Base-by-base conservation (phyloP, 805 yeast species). In the Saturnispora gosingensis region DNA sequence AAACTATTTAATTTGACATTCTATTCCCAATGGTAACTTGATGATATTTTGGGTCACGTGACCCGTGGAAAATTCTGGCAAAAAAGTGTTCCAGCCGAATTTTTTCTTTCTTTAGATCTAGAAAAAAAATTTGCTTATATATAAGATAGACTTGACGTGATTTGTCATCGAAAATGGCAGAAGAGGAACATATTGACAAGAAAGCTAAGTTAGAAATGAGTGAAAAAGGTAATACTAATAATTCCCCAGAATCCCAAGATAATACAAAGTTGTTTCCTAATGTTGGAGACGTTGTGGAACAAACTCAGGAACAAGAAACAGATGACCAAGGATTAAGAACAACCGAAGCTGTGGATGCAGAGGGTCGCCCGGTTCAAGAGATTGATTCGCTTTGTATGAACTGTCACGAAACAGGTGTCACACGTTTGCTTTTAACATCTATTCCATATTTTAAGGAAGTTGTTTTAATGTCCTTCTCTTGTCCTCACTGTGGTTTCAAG, bases 351-450 rank as follows among this genome's bases (percentile, higher is more conserved):
- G 71, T 71, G 4, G 97, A 88, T 65, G 83, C 85, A 9, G 83
- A 82, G 66, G 97, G 97, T 4, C 93, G 88, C 59, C 95, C 97
- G 2, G 96, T 93, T 18, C 97, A 90, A 66, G 98, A 93, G 67
- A 80, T 93, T 56, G 91, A 91, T 64, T 88, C 97, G 8, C 71
- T 93, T 39, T 93, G 99, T 72, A 90, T 93, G 97, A 88, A 87
- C 73, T 93, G 99, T 69, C 86, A 83, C 56, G 72, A 91, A 58
- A 77, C 80, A 52, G 99, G 99, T 53, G 74, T 74, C 49, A 93
- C 99, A 4, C 72, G 95, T 58, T 67, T 93, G 66, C 73, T 93
- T 43, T 72, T 93, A 61, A 93, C 99, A 13, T 75, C 81, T 49
- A 93, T 93, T 60, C 99, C 99, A 18, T 88, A 74, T 61, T 93